Evolutionary conservation across 257 asterid species (phyloP).

Genomic region (Solanum rostratum): DNA sequence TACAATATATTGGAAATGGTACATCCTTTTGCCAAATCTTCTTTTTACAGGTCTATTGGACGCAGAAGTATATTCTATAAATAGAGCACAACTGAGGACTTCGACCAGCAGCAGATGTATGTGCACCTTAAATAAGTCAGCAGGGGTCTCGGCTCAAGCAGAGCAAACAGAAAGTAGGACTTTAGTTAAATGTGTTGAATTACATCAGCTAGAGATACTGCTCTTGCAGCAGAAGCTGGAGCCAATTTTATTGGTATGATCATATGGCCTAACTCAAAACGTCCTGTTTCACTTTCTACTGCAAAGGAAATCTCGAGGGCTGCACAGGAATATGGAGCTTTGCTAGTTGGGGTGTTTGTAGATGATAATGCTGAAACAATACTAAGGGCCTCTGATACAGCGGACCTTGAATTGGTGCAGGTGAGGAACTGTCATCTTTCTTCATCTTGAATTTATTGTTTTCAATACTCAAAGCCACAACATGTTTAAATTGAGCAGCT

Average conservation of each 20-base stretch:
- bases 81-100: neutral
- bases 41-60: constrained; percentile 24
- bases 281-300: constrained; percentile 56
- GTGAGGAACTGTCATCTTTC: constrained; percentile 18
- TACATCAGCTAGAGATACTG: constrained; percentile 81
- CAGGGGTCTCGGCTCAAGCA: constrained; percentile 14
- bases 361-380: constrained; percentile 80
- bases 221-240: constrained; percentile 90
- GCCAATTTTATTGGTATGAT: constrained; percentile 90
- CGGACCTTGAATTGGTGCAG: constrained; percentile 87
- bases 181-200: constrained; percentile 90
- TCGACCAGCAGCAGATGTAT: constrained; percentile 15
- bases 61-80: constrained; percentile 11
- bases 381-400: constrained; percentile 49
- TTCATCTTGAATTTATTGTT: neutral
- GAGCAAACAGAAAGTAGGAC: constrained; percentile 29
- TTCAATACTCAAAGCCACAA: constrained; percentile 2
- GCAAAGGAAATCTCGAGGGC: constrained; percentile 86
- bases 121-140: constrained; percentile 17
- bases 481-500: constrained; percentile 41
- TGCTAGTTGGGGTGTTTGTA: constrained; percentile 90
- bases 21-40: neutral
- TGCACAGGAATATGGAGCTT: constrained; percentile 61
- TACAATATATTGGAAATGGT: neutral
- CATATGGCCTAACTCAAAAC: constrained; percentile 86